Conservation (phyloP, 2,329 filamentous ascomycete species). For the Emydomyces testavorans region DNA sequence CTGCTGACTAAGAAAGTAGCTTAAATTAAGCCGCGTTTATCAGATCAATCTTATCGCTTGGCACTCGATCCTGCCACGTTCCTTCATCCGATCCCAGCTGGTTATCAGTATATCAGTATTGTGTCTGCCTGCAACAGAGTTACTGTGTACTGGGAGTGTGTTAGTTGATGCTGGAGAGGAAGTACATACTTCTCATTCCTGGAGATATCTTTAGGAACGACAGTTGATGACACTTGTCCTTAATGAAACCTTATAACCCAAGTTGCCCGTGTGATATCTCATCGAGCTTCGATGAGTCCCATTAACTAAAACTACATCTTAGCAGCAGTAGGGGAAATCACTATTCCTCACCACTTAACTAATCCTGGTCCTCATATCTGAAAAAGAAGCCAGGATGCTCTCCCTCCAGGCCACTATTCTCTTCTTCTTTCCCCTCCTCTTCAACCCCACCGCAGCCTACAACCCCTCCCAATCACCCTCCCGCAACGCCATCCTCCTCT, state of each 20-base stretch:
- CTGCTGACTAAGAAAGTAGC: too few species aligned
- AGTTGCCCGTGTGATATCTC: background rate
- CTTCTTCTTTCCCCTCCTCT: slow-evolving; percentile 15
- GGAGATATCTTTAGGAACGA: background rate
- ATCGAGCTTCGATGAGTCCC: background rate
- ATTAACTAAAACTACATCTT: background rate
- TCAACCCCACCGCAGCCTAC: slow-evolving; percentile 11
- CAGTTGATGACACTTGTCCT: slow-evolving; percentile 6
- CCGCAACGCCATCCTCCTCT: slow-evolving; percentile 32
- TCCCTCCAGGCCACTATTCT: background rate
- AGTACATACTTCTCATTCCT: background rate
- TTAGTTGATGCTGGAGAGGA: background rate
- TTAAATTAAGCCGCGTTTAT: slow-evolving; percentile 12
- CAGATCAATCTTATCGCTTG: slow-evolving; percentile 18
- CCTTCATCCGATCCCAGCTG: background rate
- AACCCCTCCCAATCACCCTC: slow-evolving; percentile 21
- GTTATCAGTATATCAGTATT: background rate
- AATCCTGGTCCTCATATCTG: background rate
- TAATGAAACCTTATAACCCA: background rate
- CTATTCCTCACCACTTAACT: background rate
- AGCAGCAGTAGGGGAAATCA: background rate
- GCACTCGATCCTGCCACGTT: slow-evolving; percentile 1
- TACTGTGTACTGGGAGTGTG: too few species aligned
- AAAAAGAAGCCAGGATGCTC: slow-evolving; percentile 8
- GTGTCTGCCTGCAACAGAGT: slow-evolving; percentile 2